These are phyloP conservation scores for Lepraria neglecta DNA, from an alignment of 495 filamentous ascomycete species.

Conservation along the genomic window DNA sequence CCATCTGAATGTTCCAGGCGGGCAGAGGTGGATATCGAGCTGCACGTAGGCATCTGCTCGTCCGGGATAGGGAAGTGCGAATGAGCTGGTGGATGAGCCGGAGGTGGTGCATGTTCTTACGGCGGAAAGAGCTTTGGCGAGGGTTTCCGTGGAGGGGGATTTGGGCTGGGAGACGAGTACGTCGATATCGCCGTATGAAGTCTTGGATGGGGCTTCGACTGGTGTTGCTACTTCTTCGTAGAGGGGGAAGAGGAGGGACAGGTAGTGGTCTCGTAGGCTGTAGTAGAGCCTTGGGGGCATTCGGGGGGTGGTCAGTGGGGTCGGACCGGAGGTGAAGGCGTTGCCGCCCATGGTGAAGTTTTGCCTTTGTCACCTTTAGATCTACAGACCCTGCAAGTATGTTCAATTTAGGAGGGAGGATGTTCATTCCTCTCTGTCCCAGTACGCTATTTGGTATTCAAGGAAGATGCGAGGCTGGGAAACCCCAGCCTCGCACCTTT, in stretches of 20 bases:
- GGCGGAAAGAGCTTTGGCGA: constrained; percentile 20
- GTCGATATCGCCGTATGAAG: constrained; percentile 54
- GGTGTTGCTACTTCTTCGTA: constrained; percentile 45
- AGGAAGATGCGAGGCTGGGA: too few species aligned
- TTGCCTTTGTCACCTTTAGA: neutral
- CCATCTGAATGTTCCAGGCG: constrained; percentile 47
- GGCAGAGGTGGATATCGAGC: constrained; percentile 55
- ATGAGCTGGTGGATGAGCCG: constrained; percentile 27
- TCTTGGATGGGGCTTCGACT: constrained; percentile 51
- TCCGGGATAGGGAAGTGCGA: constrained; percentile 48
- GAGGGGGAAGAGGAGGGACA: constrained; percentile 38
- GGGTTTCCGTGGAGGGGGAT: neutral
- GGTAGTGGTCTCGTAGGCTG: constrained; percentile 35
- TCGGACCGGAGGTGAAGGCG: constrained; percentile 42
- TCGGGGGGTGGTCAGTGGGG: constrained; percentile 49
- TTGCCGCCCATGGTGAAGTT: constrained; percentile 49
- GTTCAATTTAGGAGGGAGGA: too few species aligned
- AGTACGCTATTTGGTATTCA: too few species aligned
- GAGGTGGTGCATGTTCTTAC: neutral
- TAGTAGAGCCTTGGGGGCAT: constrained; percentile 48
- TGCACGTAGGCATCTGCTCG: constrained; percentile 44
- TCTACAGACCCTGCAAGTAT: neutral
- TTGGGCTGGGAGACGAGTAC: constrained; percentile 45
- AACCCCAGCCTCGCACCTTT: too few species aligned
- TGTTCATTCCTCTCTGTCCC: too few species aligned